A percentile compares a stretch with the other conserved stretches of the same genome.
Evolutionary conservation across 2,329 filamentous ascomycete genomes (phyloP).

Genomic region (Penicillium thymicola): DNA sequence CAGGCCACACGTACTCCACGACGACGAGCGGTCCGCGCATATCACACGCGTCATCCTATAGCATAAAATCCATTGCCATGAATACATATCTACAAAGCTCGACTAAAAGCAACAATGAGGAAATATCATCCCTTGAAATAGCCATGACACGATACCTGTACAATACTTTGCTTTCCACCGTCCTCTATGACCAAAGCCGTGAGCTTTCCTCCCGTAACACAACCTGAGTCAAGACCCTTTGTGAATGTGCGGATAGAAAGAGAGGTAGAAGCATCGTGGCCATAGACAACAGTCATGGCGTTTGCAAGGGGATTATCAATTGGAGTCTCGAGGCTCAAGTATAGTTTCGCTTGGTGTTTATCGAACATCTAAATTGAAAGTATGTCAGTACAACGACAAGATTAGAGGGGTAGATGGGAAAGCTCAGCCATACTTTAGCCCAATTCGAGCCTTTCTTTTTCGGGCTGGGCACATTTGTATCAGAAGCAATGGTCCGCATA

Average conservation of each 20-base stretch:
- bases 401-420: not conserved
- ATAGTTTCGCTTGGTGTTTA: conserved; percentile 41
- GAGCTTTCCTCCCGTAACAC: conserved; percentile 70
- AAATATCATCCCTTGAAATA: conserved; percentile 20
- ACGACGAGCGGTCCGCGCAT: too few relatives aligned
- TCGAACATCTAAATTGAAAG: conserved; percentile 47
- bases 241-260: conserved; percentile 67
- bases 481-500: conserved; percentile 74
- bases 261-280: conserved; percentile 75
- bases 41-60: not conserved
- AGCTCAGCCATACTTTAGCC: conserved; percentile 51
- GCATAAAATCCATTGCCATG: not conserved
- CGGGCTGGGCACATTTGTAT: conserved; percentile 57
- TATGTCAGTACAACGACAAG: conserved; percentile 2
- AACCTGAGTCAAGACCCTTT: conserved; percentile 82
- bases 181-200: conserved; percentile 73
- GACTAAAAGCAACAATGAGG: not conserved
- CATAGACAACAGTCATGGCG: conserved; percentile 73
- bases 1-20: not conserved
- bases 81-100: not conserved
- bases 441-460: conserved; percentile 59
- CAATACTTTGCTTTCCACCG: conserved; percentile 41
- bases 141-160: conserved; percentile 44
- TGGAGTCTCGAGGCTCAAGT: conserved; percentile 18
- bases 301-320: conserved; percentile 21